These are phyloP conservation scores for Dipteronia sinensis DNA, from an alignment of 345 rosid genomes.

Conservation along the genomic window DNA sequence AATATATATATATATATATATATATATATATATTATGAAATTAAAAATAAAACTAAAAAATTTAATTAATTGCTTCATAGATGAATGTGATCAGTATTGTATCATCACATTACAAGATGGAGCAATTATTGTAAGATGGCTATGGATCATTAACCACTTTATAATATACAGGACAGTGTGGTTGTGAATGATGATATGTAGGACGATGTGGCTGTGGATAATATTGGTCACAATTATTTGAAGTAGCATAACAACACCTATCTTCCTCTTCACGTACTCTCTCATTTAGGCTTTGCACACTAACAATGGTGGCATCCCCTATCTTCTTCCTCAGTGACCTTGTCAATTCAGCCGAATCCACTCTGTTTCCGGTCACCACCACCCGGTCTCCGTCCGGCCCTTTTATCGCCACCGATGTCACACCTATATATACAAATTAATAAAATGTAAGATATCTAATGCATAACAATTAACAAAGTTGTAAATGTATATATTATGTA, in stretches of 20 bases:
- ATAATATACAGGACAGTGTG: neutral
- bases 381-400: slow-evolving; percentile 10
- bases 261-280: neutral
- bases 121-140: neutral
- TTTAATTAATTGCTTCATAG: neutral
- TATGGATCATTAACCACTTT: neutral
- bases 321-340: neutral
- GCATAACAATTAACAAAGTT: no score
- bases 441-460: neutral
- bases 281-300: slow-evolving; percentile 11
- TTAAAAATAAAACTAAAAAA: no score
- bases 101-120: neutral
- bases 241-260: neutral
- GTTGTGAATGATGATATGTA: neutral
- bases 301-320: slow-evolving; percentile 1
- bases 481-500: neutral
- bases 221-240: neutral
- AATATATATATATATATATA: no score
- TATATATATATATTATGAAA: no score
- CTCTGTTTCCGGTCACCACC: slow-evolving; percentile 6
- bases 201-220: neutral
- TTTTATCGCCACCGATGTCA: neutral
- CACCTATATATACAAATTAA: neutral
- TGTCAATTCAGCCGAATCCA: slow-evolving; percentile 21
- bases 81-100: neutral